Evolutionary conservation across 495 filamentous ascomycete species (phyloP).

Genomic region (Penicillium coffeae): DNA sequence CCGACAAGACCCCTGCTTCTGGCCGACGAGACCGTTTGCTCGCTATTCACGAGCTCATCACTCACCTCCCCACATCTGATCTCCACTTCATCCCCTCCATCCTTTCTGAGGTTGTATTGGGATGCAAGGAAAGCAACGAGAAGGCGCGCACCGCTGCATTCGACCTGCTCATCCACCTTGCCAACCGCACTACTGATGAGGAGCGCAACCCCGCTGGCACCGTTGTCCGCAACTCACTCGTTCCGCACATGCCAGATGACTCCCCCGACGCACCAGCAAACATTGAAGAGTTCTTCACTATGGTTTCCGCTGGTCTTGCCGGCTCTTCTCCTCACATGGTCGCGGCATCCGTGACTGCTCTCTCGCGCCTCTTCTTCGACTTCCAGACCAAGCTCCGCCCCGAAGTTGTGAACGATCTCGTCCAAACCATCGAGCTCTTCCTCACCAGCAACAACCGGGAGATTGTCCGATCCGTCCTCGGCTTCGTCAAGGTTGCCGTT

Average conservation of each 20-base stretch:
- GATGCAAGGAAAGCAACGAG: constrained; percentile 95
- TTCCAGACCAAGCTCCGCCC: constrained; percentile 61
- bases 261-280: constrained; percentile 71
- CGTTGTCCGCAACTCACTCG: constrained; percentile 74
- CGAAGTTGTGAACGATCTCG: constrained; percentile 66
- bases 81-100: constrained; percentile 91
- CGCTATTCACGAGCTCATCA: constrained; percentile 73
- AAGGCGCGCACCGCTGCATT: constrained; percentile 85
- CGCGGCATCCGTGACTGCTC: constrained; percentile 85
- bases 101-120: constrained; percentile 87
- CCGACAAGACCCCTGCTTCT: constrained; percentile 78
- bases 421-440: constrained; percentile 91
- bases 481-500: constrained; percentile 93
- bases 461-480: constrained; percentile 86
- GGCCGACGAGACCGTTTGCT: constrained; percentile 78
- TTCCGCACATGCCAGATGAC: constrained; percentile 76
- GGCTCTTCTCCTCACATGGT: constrained; percentile 93
- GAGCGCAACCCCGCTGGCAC: constrained; percentile 57
- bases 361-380: constrained; percentile 87
- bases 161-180: constrained; percentile 85
- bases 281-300: constrained; percentile 94
- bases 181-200: constrained; percentile 64
- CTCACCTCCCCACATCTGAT: constrained; percentile 66
- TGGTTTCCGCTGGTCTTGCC: constrained; percentile 93
- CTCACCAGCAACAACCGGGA: constrained; percentile 92